Evolutionary conservation across 306 rosid species (phyloP).

Genomic region (Lathyrus sativus): DNA sequence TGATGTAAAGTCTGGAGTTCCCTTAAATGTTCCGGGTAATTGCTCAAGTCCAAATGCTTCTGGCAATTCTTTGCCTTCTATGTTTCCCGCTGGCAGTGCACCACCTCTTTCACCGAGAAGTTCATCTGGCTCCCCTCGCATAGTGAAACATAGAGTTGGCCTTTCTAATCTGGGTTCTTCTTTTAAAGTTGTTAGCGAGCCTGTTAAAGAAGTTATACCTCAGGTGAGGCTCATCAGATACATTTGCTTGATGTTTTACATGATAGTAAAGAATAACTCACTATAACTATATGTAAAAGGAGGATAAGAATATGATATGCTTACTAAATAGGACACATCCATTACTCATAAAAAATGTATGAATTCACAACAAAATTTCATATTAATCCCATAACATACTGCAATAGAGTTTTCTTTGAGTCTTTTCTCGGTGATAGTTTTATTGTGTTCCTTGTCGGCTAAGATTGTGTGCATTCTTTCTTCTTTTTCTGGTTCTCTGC

Average conservation of each 20-base stretch:
- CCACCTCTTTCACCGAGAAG: constrained; percentile 98
- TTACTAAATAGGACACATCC: no score
- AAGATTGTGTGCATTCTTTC: no score
- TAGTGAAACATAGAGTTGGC: constrained; percentile 86
- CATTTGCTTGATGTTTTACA: constrained; percentile 30
- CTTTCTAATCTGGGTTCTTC: constrained; percentile 92
- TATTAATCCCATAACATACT: no score
- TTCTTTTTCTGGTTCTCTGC: background rate
- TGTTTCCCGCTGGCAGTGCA: constrained; percentile 99
- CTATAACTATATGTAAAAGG: constrained; percentile 23
- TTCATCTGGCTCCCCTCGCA: constrained; percentile 90
- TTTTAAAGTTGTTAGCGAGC: constrained; percentile 92
- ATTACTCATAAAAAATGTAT: no score
- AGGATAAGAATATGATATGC: constrained; percentile 27
- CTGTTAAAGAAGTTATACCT: constrained; percentile 92
- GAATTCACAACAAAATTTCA: no score
- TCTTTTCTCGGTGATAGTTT: no score
- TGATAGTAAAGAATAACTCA: constrained; percentile 17
- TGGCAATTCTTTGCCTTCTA: constrained; percentile 84
- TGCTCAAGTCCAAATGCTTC: constrained; percentile 93
- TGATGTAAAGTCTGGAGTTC: constrained; percentile 89
- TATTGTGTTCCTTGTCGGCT: no score
- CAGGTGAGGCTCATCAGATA: constrained; percentile 63
- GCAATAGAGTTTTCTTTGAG: no score
- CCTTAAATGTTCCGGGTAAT: constrained; percentile 87